phyloP scores from a whole-genome alignment of 768 basidiomycete genomes.

The Podaxis rugospora region DNA sequence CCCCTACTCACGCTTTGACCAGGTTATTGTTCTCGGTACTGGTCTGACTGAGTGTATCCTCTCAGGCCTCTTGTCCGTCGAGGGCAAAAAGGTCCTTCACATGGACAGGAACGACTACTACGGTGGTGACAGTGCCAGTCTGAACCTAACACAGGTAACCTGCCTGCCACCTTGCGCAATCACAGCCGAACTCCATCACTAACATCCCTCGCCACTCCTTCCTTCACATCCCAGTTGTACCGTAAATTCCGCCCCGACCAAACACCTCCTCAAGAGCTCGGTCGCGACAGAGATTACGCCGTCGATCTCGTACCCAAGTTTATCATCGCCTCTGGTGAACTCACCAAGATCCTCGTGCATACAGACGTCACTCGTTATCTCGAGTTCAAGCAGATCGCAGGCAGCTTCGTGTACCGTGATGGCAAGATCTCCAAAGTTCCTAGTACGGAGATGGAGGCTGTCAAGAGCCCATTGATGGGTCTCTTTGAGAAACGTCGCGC shows the following conservation, averaged over 20 bases:
- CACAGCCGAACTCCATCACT: background rate
- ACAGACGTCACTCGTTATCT: constrained; percentile 98
- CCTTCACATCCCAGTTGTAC: constrained; percentile 61
- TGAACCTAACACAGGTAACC: constrained; percentile 92
- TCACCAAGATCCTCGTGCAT: constrained; percentile 97
- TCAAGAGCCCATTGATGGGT: constrained; percentile 95
- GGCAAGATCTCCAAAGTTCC: constrained; percentile 97
- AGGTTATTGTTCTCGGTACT: constrained; percentile 93
- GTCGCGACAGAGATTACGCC: constrained; percentile 96
- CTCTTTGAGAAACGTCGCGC: constrained; percentile 97
- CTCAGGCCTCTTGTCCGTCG: constrained; percentile 96
- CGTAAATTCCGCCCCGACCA: constrained; percentile 88
- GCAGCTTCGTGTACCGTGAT: constrained; percentile 96
- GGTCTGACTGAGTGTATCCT: constrained; percentile 98
- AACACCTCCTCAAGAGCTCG: constrained; percentile 75
- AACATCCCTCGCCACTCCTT: background rate
- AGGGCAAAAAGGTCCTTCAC: constrained; percentile 99
- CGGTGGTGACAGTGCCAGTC: constrained; percentile 93
- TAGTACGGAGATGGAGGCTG: constrained; percentile 95
- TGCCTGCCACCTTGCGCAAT: background rate
- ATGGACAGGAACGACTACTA: constrained; percentile 99
- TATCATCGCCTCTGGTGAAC: constrained; percentile 96
- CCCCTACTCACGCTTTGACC: constrained; percentile 15
- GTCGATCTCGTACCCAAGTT: constrained; percentile 99
- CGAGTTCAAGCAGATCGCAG: constrained; percentile 99